Conservation (phyloP, 2,329 filamentous ascomycete species). For the Aspergillus udagawae region DNA sequence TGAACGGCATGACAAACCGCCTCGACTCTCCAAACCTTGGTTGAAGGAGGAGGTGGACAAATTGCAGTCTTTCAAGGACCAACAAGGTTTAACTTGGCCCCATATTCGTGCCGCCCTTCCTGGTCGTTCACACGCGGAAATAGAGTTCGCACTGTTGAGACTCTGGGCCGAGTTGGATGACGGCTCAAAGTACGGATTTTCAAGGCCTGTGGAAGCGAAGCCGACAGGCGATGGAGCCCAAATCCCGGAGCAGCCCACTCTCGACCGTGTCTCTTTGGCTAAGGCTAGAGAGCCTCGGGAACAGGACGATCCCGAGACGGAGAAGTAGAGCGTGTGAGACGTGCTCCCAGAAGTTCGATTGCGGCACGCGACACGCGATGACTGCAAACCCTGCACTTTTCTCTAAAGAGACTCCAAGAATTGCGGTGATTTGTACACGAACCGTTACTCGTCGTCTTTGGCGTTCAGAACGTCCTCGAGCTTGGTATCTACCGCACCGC, state of each 20-base stretch:
- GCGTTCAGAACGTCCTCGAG: slow-evolving; percentile 45
- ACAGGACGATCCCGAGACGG: not conserved
- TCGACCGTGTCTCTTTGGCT: not conserved
- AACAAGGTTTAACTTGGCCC: slow-evolving; percentile 28
- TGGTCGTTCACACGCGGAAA: slow-evolving; percentile 24
- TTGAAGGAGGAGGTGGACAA: slow-evolving; percentile 23
- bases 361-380: not conserved
- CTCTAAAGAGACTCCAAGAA: not conserved
- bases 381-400: not conserved
- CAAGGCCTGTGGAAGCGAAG: not conserved
- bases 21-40: slow-evolving; percentile 26
- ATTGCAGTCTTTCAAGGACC: slow-evolving; percentile 22
- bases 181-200: slow-evolving; percentile 8
- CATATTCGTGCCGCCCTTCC: slow-evolving; percentile 26
- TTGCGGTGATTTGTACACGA: not conserved
- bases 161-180: slow-evolving; percentile 25
- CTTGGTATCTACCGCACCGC: slow-evolving; percentile 42
- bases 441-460: slow-evolving; percentile 26
- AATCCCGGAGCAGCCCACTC: not conserved
- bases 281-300: not conserved
- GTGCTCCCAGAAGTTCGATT: not conserved
- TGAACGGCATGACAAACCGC: slow-evolving; percentile 22
- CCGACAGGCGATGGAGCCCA: slow-evolving; percentile 1
- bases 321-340: not conserved
- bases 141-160: slow-evolving; percentile 32